phyloP scores from a whole-genome alignment of 1,284 basidiomycete genomes.

The Grifola frondosa region DNA sequence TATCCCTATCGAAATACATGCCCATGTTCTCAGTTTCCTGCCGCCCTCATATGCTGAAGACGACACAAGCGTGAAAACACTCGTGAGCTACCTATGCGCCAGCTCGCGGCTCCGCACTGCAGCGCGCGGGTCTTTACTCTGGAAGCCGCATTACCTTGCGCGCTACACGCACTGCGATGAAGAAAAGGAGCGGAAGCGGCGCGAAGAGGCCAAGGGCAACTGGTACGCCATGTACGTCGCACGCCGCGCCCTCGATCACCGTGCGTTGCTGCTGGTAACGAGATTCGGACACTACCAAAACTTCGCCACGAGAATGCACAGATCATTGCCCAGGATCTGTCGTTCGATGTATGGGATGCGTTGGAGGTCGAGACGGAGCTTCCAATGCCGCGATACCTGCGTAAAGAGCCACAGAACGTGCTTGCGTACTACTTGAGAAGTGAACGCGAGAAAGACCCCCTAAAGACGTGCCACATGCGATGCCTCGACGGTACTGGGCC shows the following conservation, averaged over 20 bases:
- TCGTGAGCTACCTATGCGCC: slow-evolving; percentile 29
- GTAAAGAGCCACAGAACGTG: slow-evolving; percentile 5
- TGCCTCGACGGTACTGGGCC: slow-evolving; percentile 59
- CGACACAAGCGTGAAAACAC: slow-evolving; percentile 22
- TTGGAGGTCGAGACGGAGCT: slow-evolving; percentile 40
- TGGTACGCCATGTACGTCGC: slow-evolving; percentile 47
- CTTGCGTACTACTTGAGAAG: too few species aligned
- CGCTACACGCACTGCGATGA: slow-evolving; percentile 46
- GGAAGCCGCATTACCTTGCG: slow-evolving; percentile 49
- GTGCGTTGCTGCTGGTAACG: slow-evolving; percentile 42
- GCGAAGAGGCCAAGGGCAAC: slow-evolving; percentile 32
- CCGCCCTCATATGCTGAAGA: slow-evolving; percentile 25
- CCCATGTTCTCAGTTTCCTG: slow-evolving; percentile 19
- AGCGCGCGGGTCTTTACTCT: slow-evolving; percentile 34
- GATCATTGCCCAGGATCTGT: slow-evolving; percentile 32
- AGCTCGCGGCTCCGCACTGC: slow-evolving; percentile 31
- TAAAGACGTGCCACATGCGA: slow-evolving; percentile 33
- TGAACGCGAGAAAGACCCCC: slow-evolving; percentile 13
- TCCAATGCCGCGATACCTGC: slow-evolving; percentile 36
- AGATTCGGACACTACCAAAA: slow-evolving; percentile 34
- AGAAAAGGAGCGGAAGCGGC: slow-evolving; percentile 37
- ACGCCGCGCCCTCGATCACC: slow-evolving; percentile 43
- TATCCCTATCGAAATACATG: slow-evolving; percentile 12
- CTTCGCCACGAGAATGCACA: slow-evolving; percentile 38
- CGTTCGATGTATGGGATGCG: slow-evolving; percentile 55